Percentiles rank a stretch among this genome's conserved stretches.
These are phyloP conservation scores for Lavandula angustifolia DNA, from an alignment of 257 asterid genomes.

Conservation along the genomic window DNA sequence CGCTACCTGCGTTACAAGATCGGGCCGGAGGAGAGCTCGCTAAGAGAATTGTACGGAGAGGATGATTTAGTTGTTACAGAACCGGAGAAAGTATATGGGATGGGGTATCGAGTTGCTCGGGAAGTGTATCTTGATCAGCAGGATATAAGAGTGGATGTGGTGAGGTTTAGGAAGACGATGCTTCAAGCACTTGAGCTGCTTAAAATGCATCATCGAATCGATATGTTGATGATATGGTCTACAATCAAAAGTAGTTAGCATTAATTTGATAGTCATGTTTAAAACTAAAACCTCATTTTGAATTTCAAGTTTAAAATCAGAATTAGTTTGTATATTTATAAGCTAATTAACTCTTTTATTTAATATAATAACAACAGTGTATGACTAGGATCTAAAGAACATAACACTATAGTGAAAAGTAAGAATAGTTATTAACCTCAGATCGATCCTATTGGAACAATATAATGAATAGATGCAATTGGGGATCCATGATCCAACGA, in stretches of 20 bases:
- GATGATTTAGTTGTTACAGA: slow-evolving; percentile 43
- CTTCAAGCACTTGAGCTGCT: slow-evolving; percentile 42
- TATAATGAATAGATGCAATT: too few relatives aligned
- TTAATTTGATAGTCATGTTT: too few relatives aligned
- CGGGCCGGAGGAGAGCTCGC: slow-evolving; percentile 60
- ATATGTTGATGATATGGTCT: not conserved
- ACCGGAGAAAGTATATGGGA: slow-evolving; percentile 37
- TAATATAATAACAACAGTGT: too few relatives aligned
- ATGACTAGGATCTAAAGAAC: too few relatives aligned
- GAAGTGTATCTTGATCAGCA: slow-evolving; percentile 49
- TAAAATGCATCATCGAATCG: slow-evolving; percentile 12
- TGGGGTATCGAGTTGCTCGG: slow-evolving; percentile 39
- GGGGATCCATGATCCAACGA: too few relatives aligned
- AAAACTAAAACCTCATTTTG: too few relatives aligned
- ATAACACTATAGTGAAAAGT: too few relatives aligned
- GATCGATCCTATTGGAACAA: too few relatives aligned
- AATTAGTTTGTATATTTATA: too few relatives aligned
- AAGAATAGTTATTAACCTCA: too few relatives aligned
- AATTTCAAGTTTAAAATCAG: too few relatives aligned
- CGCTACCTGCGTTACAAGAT: slow-evolving; percentile 56
- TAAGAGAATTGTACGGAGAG: slow-evolving; percentile 38
- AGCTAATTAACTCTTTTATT: too few relatives aligned
- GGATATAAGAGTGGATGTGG: slow-evolving; percentile 48
- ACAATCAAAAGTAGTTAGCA: not conserved
- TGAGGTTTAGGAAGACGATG: slow-evolving; percentile 53